Evolutionary conservation across 1,284 basidiomycete species (phyloP).

Genomic region (Erythrobasidium hasegawianum): DNA sequence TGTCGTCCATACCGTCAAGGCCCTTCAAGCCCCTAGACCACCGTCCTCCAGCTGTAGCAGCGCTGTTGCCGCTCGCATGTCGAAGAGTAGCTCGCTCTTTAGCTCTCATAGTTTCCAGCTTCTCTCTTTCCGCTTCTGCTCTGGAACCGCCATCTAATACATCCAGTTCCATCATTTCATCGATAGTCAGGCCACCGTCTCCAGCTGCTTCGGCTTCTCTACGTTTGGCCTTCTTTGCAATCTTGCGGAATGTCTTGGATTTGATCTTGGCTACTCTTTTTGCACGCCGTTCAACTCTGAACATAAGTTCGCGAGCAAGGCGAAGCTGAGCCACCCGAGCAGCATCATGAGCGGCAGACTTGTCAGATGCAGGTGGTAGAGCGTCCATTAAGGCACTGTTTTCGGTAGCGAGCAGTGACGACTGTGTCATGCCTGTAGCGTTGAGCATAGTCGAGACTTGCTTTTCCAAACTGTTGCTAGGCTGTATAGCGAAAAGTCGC

Average conservation of each 20-base stretch:
- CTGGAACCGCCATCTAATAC: conserved; percentile 55
- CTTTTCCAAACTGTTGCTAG: conserved; percentile 42
- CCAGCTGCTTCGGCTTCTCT: conserved; percentile 52
- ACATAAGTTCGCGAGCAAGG: conserved; percentile 87
- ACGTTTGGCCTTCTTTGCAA: conserved; percentile 73
- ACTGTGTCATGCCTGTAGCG: conserved; percentile 46
- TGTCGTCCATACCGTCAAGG: conserved; percentile 49
- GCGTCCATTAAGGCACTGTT: conserved; percentile 34
- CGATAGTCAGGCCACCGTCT: conserved; percentile 51
- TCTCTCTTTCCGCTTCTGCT: conserved; percentile 59
- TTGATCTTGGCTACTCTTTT: conserved; percentile 87
- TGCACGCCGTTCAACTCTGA: conserved; percentile 86
- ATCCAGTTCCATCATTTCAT: conserved; percentile 54
- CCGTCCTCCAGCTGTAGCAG: conserved; percentile 44
- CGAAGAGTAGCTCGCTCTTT: conserved; percentile 77
- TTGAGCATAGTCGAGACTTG: conserved; percentile 48
- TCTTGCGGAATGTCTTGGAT: conserved; percentile 83
- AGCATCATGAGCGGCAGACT: conserved; percentile 21
- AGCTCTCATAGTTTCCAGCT: conserved; percentile 72
- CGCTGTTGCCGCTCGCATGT: conserved; percentile 56
- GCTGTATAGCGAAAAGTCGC: conserved; percentile 7
- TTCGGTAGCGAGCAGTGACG: conserved; percentile 39
- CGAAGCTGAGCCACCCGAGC: conserved; percentile 73
- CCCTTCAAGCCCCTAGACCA: conserved; percentile 61
- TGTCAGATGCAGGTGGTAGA: conserved; percentile 29